Evolutionary conservation across 2,329 filamentous ascomycete genomes (phyloP).

Genomic region (Microdochium trichocladiopsis): DNA sequence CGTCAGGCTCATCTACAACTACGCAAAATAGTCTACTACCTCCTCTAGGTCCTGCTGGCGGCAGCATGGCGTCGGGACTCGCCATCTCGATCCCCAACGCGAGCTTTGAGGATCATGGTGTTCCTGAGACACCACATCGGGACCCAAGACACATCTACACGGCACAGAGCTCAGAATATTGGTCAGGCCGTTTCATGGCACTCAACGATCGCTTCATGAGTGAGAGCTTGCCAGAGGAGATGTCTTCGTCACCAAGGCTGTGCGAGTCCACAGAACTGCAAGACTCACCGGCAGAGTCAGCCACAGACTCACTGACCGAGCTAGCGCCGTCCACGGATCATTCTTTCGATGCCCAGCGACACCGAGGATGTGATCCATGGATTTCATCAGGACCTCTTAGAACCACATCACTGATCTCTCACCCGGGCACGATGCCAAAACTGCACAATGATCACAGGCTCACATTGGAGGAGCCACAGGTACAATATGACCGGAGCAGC

Average conservation of each 20-base stretch:
- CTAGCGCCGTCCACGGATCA: not conserved
- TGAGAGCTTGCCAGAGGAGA: constrained; percentile 26
- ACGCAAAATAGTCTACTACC: not conserved
- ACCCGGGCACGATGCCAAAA: not conserved
- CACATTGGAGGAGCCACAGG: not conserved
- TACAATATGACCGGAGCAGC: not conserved
- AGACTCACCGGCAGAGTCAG: not conserved
- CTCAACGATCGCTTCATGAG: constrained; percentile 47
- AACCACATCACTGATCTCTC: not conserved
- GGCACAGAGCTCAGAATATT: constrained; percentile 45
- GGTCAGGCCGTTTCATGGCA: constrained; percentile 54
- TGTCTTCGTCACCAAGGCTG: constrained; percentile 11
- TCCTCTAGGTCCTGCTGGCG: not conserved
- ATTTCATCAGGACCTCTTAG: not conserved
- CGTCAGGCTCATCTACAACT: constrained; percentile 3
- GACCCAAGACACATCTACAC: constrained; percentile 25
- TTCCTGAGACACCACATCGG: not conserved
- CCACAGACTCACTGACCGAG: too few relatives aligned
- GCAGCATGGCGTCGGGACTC: not conserved
- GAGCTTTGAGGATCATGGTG: not conserved
- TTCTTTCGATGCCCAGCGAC: too few relatives aligned
- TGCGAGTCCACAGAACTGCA: constrained; percentile 10
- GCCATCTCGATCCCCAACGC: not conserved
- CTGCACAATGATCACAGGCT: not conserved
- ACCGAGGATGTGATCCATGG: not conserved